Base-by-base conservation (phyloP, 208 protist species). In the Blechomonas ayalai region DNA sequence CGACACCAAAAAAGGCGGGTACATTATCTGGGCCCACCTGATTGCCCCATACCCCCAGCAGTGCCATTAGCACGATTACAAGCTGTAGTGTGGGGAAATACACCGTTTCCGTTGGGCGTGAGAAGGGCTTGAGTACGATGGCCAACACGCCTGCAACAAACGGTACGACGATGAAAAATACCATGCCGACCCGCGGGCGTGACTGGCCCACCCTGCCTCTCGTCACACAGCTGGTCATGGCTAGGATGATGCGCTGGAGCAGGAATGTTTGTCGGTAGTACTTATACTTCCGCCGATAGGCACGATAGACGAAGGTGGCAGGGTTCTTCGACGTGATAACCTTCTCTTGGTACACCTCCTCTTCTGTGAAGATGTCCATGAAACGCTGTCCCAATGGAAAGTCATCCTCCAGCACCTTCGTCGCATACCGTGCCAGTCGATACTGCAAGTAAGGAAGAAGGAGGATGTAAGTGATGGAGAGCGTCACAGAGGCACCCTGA, bases 281-380 rank as follows among this genome's bases (percentile, higher is more conserved):
- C 35, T 65, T 62, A 34, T 66, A 86, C 28, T 64, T 28, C 4
- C 52, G 63, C 51, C 67, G 76, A 50, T 75, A 90, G 2, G 71
- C 73, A 19, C 63, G 50, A 35, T 82, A 90, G 15, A 80, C 56
- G 23, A 74, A 73, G 35, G 52, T 38, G 3, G 74, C 73, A 34
- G 67, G 48, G 46, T 86, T 86, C 26, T 54, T 34, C 1, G 77
- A 83, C 16, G 48, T 59, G n/a, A 62, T 34, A 33, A 79, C 68
- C 45, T 82, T 80, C 63, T 86, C 73, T 26, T 74, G 67, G 53
- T 73, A 81, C 8, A 79, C 49, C 42, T 90, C 76, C 19, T 67
- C 42, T 10, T 62, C 31, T 12, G 67, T 73, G 42, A 82, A 78
- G 34, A 71, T 57, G 42, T 82, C 74, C 31, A 62, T 42, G 18